phyloP scores from a whole-genome alignment of 2,329 filamentous ascomycete species.

The Pseudogymnoascus destructans region DNA sequence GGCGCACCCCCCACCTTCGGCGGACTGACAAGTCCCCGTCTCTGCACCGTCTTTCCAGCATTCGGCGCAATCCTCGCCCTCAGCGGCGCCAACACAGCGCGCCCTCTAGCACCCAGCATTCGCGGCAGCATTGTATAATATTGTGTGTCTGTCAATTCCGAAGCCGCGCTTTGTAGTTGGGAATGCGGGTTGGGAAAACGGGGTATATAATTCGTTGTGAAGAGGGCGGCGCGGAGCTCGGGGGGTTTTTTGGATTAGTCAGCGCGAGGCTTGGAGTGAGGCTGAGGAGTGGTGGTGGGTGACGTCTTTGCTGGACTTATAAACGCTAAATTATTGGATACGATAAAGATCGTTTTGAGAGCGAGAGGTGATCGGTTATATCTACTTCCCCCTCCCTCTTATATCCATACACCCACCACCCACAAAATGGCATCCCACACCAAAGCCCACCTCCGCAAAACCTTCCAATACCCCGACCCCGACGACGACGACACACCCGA shows the following conservation, averaged over 20 bases:
- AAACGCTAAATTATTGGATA: not conserved
- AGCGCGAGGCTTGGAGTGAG: conserved; percentile 1
- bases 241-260: conserved; percentile 11
- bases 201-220: not conserved
- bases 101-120: conserved; percentile 20
- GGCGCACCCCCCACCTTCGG: conserved; percentile 48
- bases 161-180: not conserved
- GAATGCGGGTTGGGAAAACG: not conserved
- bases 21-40: conserved; percentile 40
- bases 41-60: conserved; percentile 18
- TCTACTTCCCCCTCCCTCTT: not conserved
- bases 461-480: conserved; percentile 63
- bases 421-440: conserved; percentile 20
- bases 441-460: conserved; percentile 54
- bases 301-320: not conserved
- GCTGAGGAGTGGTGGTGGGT: not conserved
- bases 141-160: not conserved
- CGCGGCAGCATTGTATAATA: conserved; percentile 21
- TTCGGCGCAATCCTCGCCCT: not conserved
- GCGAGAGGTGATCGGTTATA: not conserved
- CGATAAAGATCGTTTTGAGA: not conserved
- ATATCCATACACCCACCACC: not conserved
- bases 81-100: conserved; percentile 12
- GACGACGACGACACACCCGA: conserved; percentile 40
- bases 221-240: not conserved